Conservation (phyloP, 192 early-diverging fungal genomes). For the Coemansia sp. region DNA sequence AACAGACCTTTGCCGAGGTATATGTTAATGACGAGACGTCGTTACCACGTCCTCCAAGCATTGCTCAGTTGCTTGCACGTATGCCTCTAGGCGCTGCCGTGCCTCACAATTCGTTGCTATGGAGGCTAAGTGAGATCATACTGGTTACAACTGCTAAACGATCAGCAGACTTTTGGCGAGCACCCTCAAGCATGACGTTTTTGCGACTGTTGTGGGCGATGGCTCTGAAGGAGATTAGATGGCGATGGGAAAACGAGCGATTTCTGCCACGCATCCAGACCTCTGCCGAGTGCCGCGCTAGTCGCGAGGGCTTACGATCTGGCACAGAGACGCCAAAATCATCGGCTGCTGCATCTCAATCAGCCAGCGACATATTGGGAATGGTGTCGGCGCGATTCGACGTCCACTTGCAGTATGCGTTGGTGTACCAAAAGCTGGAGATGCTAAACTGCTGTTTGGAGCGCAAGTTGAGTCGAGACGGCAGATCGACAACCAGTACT, state of each 20-base stretch:
- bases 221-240: slow-evolving; percentile 62
- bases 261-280: slow-evolving; percentile 61
- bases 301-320: slow-evolving; percentile 4
- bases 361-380: slow-evolving; percentile 17
- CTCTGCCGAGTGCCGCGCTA: slow-evolving; percentile 22
- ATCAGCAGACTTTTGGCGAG: slow-evolving; percentile 51
- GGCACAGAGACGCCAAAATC: slow-evolving; percentile 20
- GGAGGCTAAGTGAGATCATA: slow-evolving; percentile 51
- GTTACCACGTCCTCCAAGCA: slow-evolving; percentile 15
- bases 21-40: slow-evolving; percentile 7
- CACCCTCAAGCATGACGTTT: slow-evolving; percentile 66
- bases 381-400: slow-evolving; percentile 12
- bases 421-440: slow-evolving; percentile 75
- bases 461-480: slow-evolving; percentile 35
- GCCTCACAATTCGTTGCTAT: slow-evolving; percentile 49
- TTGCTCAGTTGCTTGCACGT: slow-evolving; percentile 34
- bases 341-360: slow-evolving; percentile 4
- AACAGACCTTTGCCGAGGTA: slow-evolving; percentile 28
- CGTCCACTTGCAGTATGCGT: slow-evolving; percentile 69
- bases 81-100: slow-evolving; percentile 53
- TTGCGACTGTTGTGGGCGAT: slow-evolving; percentile 73
- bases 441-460: slow-evolving; percentile 84
- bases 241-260: slow-evolving; percentile 66
- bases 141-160: slow-evolving; percentile 45
- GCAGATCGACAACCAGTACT: not conserved